phyloP scores from a whole-genome alignment of 2,329 filamentous ascomycete species.

The Cordyceps pruinosa region DNA sequence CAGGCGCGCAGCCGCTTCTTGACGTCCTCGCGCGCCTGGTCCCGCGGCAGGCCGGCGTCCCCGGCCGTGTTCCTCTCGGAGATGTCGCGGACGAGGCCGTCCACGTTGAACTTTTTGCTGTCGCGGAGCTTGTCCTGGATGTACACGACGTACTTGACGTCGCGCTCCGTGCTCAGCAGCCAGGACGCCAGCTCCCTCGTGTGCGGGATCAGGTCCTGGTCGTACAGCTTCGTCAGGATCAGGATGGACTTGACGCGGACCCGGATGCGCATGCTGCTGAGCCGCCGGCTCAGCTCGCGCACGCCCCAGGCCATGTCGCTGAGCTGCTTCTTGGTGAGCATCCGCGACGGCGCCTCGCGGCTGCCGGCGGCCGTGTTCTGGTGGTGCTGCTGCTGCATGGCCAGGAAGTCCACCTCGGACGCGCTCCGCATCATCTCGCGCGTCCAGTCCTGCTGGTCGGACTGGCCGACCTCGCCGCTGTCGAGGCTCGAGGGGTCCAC shows the following conservation, averaged over 20 bases:
- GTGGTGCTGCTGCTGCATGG: slow-evolving; percentile 13
- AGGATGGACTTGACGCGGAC: slow-evolving; percentile 79
- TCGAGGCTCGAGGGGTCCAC: slow-evolving; percentile 36
- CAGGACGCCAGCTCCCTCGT: slow-evolving; percentile 73
- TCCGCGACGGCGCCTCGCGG: slow-evolving; percentile 42
- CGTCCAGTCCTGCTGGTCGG: slow-evolving; percentile 51
- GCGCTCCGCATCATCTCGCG: slow-evolving; percentile 37
- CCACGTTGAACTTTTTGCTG: slow-evolving; percentile 65
- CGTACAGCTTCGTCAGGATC: slow-evolving; percentile 85
- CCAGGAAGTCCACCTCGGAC: slow-evolving; percentile 33
- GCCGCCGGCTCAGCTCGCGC: slow-evolving; percentile 76
- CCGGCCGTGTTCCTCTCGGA: slow-evolving; percentile 33
- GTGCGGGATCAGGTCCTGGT: slow-evolving; percentile 68
- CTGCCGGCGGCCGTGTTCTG: slow-evolving; percentile 11
- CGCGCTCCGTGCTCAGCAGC: slow-evolving; percentile 66
- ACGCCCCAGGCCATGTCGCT: slow-evolving; percentile 97
- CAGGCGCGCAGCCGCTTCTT: slow-evolving; percentile 66
- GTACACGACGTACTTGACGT: slow-evolving; percentile 68
- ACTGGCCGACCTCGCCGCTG: slow-evolving; percentile 41
- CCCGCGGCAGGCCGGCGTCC: slow-evolving; percentile 25
- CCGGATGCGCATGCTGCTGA: slow-evolving; percentile 76
- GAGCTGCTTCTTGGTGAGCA: slow-evolving; percentile 89
- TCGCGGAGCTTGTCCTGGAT: slow-evolving; percentile 69
- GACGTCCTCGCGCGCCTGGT: slow-evolving; percentile 31
- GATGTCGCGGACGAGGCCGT: slow-evolving; percentile 61